Conservation (phyloP, 106 monocot species). For the Ottelia alismoides region DNA sequence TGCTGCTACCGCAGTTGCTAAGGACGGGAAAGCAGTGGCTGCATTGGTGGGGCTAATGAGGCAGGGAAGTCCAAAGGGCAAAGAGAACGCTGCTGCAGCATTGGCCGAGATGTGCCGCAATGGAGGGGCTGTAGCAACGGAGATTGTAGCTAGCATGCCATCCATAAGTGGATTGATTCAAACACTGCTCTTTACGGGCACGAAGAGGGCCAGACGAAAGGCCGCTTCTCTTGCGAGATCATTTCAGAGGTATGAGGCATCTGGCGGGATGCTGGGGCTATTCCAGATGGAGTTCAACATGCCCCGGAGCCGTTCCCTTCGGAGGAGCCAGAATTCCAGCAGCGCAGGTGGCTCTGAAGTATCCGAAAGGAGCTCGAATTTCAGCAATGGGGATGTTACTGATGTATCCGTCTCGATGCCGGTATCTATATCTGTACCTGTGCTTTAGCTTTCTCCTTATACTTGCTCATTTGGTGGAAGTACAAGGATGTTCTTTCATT, state of each 20-base stretch:
- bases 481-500: no score
- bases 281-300: slow-evolving; percentile 7
- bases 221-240: slow-evolving; percentile 31
- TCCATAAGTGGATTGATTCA: no score
- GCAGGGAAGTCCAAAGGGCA: slow-evolving; percentile 46
- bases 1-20: no score
- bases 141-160: slow-evolving; percentile 24
- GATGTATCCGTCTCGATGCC: no score
- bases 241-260: no score
- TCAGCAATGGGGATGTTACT: background rate
- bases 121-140: slow-evolving; percentile 14
- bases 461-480: background rate
- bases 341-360: slow-evolving; percentile 1
- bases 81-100: slow-evolving; percentile 56
- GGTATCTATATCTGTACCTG: no score
- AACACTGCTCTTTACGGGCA: slow-evolving; percentile 37
- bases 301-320: slow-evolving; percentile 8
- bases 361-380: slow-evolving; percentile 7
- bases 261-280: slow-evolving; percentile 4
- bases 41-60: no score
- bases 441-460: no score
- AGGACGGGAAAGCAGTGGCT: no score
- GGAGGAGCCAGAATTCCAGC: no score
- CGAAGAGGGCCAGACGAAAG: slow-evolving; percentile 37
- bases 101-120: slow-evolving; percentile 51